phyloP scores from a whole-genome alignment of 1,284 basidiomycete species.

The Papiliotrema fonsecae region DNA sequence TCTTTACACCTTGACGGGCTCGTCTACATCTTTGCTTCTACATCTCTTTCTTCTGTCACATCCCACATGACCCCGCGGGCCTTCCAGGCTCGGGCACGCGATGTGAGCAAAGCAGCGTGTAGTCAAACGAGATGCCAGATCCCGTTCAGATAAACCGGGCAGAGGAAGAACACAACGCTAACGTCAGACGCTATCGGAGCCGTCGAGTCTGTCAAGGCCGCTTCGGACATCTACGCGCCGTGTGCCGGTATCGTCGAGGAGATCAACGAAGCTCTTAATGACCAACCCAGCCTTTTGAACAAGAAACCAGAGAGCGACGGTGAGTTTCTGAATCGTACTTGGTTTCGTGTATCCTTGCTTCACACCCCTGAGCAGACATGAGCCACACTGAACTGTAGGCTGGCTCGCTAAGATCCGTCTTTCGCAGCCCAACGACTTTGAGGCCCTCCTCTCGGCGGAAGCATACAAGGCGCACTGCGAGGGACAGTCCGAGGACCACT shows the following conservation, averaged over 20 bases:
- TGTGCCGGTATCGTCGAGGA: slow-evolving; percentile 77
- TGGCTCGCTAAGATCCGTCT: slow-evolving; percentile 95
- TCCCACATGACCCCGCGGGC: no score
- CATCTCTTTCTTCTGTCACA: background rate
- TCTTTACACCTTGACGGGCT: background rate
- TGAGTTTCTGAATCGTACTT: no score
- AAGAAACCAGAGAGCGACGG: slow-evolving; percentile 81
- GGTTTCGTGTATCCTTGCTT: background rate
- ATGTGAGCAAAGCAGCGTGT: no score
- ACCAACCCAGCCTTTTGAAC: slow-evolving; percentile 77
- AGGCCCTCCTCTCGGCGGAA: slow-evolving; percentile 67
- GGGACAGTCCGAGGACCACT: slow-evolving; percentile 21
- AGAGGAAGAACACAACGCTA: background rate
- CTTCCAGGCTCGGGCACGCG: no score
- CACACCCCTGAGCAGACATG: background rate
- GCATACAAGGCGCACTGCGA: slow-evolving; percentile 74
- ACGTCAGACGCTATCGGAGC: slow-evolving; percentile 80
- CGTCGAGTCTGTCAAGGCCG: slow-evolving; percentile 97
- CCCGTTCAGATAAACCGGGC: no score
- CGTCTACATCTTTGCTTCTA: slow-evolving; percentile 1
- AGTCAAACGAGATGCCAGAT: no score
- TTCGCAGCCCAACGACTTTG: slow-evolving; percentile 70
- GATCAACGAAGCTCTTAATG: slow-evolving; percentile 70
- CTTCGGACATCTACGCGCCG: slow-evolving; percentile 95
- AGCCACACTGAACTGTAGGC: slow-evolving; percentile 54